Conservation (phyloP, 2,329 filamentous ascomycete genomes). For the Neonectria punicea region DNA sequence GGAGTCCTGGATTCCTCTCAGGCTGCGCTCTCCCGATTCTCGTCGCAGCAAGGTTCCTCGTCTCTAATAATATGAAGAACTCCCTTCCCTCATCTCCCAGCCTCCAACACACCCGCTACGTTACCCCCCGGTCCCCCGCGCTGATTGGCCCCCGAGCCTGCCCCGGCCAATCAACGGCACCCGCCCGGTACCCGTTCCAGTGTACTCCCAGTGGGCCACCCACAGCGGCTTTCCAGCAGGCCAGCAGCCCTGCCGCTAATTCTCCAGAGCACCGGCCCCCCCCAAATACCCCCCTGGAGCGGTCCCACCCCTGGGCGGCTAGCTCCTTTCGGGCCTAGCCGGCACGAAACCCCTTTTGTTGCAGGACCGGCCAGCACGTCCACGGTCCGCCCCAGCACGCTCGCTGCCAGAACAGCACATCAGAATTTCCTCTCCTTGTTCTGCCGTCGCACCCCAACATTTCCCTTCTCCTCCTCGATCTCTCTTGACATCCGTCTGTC, state of each 20-base stretch:
- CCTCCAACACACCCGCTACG: slow-evolving; percentile 28
- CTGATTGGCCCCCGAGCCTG: slow-evolving; percentile 34
- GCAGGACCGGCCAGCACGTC: slow-evolving; percentile 38
- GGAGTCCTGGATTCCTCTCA: neutral
- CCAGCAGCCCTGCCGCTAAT: slow-evolving; percentile 43
- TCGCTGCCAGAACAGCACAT: slow-evolving; percentile 47
- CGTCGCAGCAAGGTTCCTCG: slow-evolving; percentile 23
- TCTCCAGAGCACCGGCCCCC: slow-evolving; percentile 39
- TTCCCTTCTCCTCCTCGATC: slow-evolving; percentile 41
- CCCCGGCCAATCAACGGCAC: slow-evolving; percentile 37
- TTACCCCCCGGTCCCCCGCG: slow-evolving; percentile 31
- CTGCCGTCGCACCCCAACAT: slow-evolving; percentile 45
- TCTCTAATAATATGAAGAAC: slow-evolving; percentile 23
- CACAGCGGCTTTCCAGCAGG: slow-evolving; percentile 35
- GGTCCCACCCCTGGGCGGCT: slow-evolving; percentile 24
- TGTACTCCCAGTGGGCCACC: slow-evolving; percentile 21
- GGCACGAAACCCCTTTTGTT: slow-evolving; percentile 48
- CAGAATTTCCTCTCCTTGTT: slow-evolving; percentile 48
- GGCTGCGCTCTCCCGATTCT: slow-evolving; percentile 1
- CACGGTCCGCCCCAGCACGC: slow-evolving; percentile 41
- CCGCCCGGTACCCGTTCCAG: slow-evolving; percentile 15
- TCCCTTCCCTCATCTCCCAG: slow-evolving; percentile 40
- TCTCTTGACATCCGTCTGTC: slow-evolving; percentile 35
- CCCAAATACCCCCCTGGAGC: slow-evolving; percentile 29
- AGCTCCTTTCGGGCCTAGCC: slow-evolving; percentile 42